Percentiles rank a stretch among this genome's conserved stretches.
Evolutionary conservation across 331 rosid genomes (phyloP).

Genomic region (Malus hybrid): DNA sequence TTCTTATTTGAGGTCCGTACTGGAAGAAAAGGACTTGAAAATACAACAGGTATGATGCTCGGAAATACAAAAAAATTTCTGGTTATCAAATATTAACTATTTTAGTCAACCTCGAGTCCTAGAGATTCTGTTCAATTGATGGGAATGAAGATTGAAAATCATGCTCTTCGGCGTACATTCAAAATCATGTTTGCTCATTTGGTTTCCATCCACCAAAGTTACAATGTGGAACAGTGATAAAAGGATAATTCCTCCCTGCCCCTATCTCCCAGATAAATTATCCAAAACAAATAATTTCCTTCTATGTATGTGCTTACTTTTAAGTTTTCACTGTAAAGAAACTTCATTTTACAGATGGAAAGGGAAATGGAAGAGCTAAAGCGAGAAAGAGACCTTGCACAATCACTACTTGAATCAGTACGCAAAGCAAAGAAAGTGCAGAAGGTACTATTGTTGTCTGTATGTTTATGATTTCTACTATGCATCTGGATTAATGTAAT

Average conservation of each 20-base stretch:
- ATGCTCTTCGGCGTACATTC: background rate
- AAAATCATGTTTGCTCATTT: background rate
- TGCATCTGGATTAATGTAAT: background rate
- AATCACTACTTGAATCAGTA: background rate
- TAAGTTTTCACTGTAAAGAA: background rate
- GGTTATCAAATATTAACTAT: background rate
- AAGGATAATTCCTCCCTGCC: background rate
- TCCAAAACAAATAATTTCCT: background rate
- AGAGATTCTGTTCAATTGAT: background rate
- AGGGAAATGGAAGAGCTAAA: conserved; percentile 73
- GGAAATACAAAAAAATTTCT: background rate
- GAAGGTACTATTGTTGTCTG: conserved; percentile 37
- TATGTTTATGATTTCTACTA: background rate
- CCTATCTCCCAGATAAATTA: background rate
- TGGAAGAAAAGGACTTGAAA: conserved; percentile 65
- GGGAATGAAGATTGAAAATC: background rate
- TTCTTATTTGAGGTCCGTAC: conserved; percentile 51
- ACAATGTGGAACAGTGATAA: too few species aligned
- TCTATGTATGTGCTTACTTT: background rate
- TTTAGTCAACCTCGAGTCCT: background rate
- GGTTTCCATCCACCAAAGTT: background rate
- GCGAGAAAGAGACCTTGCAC: conserved; percentile 66
- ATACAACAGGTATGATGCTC: conserved; percentile 57
- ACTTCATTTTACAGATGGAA: conserved; percentile 53
- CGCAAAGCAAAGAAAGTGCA: conserved; percentile 11